These are phyloP conservation scores for Bipolaris oryzae DNA, from an alignment of 2,329 filamentous ascomycete species.

Conservation along the genomic window DNA sequence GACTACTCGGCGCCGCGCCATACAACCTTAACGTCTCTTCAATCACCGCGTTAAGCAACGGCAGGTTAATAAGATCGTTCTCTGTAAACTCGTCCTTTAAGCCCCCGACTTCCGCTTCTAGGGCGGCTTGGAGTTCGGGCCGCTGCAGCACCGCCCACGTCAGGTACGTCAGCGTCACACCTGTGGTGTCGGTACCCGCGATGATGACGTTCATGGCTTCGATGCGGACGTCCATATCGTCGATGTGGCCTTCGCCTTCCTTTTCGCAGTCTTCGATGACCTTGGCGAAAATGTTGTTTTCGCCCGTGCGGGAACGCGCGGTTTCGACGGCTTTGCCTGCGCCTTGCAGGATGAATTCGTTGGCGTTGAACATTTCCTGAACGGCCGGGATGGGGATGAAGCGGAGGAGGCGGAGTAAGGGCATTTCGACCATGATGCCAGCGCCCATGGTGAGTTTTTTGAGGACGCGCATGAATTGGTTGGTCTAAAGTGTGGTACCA, in stretches of 20 bases:
- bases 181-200: constrained; percentile 46
- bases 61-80: constrained; percentile 41
- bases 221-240: constrained; percentile 41
- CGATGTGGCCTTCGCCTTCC: constrained; percentile 36
- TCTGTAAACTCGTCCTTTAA: constrained; percentile 31
- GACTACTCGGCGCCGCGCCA: constrained; percentile 42
- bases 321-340: constrained; percentile 41
- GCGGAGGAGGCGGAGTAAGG: constrained; percentile 42
- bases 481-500: constrained; percentile 23
- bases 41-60: constrained; percentile 47
- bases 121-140: constrained; percentile 24
- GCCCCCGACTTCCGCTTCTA: constrained; percentile 31
- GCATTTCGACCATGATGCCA: constrained; percentile 47
- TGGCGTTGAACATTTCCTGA: constrained; percentile 46
- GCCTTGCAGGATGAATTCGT: constrained; percentile 40
- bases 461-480: constrained; percentile 46
- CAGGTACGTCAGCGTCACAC: constrained; percentile 43
- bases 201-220: constrained; percentile 45
- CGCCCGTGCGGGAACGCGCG: constrained; percentile 36
- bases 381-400: constrained; percentile 37
- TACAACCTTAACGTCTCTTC: constrained; percentile 50
- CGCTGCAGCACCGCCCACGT: constrained; percentile 41
- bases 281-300: constrained; percentile 43
- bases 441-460: constrained; percentile 45
- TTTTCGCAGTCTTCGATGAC: constrained; percentile 42